A percentile compares a stretch with the other conserved stretches of the same genome.
Conservation (phyloP, 345 rosid genomes). For the Gossypium thurberi region DNA sequence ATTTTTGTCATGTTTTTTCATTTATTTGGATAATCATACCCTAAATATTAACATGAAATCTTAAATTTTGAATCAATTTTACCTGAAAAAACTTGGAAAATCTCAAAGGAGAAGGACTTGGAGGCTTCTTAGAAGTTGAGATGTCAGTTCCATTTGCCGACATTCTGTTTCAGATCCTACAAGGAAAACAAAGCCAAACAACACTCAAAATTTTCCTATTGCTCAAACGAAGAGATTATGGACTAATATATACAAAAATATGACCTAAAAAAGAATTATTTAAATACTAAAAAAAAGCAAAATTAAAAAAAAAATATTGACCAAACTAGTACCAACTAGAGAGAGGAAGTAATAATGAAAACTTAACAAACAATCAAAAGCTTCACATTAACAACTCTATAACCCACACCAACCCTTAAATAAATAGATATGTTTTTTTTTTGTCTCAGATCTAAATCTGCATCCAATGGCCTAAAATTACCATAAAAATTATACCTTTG, state of each 20-base stretch:
- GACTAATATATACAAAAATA: slow-evolving; percentile 24
- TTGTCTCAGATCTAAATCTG: slow-evolving; percentile 33
- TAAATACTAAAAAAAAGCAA: not conserved
- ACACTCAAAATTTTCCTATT: slow-evolving; percentile 1
- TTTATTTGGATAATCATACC: not conserved
- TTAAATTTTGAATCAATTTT: not conserved
- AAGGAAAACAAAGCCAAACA: slow-evolving; percentile 3
- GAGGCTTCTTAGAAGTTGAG: slow-evolving; percentile 47
- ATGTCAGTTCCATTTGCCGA: slow-evolving; percentile 42
- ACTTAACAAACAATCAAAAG: slow-evolving; percentile 31
- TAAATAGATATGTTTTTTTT: not conserved
- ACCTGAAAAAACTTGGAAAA: slow-evolving; percentile 76
- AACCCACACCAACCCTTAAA: slow-evolving; percentile 16
- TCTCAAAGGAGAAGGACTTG: slow-evolving; percentile 66
- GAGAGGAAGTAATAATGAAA: not conserved
- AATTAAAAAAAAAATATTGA: not conserved
- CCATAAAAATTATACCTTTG: not conserved
- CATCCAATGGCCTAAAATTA: not conserved
- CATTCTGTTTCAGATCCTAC: slow-evolving; percentile 30
- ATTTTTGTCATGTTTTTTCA: not conserved
- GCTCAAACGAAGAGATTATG: not conserved
- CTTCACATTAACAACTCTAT: slow-evolving; percentile 23
- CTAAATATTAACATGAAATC: no score
- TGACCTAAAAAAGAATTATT: not conserved
- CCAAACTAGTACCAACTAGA: slow-evolving; percentile 30